Evolutionary conservation across 2,329 filamentous ascomycete genomes (phyloP), one percentile per base, ranked within the genome.

Genomic region (Fusarium succisae): DNA sequence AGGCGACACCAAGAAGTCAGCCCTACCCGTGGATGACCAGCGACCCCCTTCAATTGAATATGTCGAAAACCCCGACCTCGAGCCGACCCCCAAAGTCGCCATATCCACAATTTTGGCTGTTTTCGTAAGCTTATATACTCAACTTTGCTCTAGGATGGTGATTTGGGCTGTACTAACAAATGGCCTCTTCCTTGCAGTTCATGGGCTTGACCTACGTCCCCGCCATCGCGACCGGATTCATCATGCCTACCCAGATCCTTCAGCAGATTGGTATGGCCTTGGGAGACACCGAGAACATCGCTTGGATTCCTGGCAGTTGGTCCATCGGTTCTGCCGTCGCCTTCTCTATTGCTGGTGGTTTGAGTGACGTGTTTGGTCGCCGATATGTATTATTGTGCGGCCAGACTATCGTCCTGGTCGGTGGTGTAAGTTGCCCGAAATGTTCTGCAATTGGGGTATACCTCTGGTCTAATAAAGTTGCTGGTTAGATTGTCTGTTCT

Each of bases 291-390:
- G 63, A 48, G 2, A 32, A 66, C 2, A 67, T 67, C 4, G 53
- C 64, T 51, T 67, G 64, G 64, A 66, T 67, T 3, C 63, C 63
- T 17, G 64, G 64, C 10, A 47, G 64, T 37, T 67, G 64, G 64
- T 67, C 64, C 1, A 67, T 67, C 0, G 64, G 63, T 13, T 38
- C 64, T 24, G 64, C 64, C 22, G 64, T 67, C 4, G 65, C 64
- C 2, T 67, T 67, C 45, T 51, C 64, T 3, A 41, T 67, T 3
- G 64, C 64, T 28, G 64, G 64, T 8, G 64, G 63, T 5, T 15
- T 67, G 14, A 67, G 64, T 12, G 64, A 67, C 8, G 63, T 67
- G 2, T 67, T 67, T 45, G 64, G 64, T 11, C 53, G 64, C 4
- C 63, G 64, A 60, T 67, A 41, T 6, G 63, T 67, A 5, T 32